Percentiles rank a stretch among this genome's conserved stretches.
phyloP scores from a whole-genome alignment of 352 stramenopile species.

The Phytophthora nicotianae region DNA sequence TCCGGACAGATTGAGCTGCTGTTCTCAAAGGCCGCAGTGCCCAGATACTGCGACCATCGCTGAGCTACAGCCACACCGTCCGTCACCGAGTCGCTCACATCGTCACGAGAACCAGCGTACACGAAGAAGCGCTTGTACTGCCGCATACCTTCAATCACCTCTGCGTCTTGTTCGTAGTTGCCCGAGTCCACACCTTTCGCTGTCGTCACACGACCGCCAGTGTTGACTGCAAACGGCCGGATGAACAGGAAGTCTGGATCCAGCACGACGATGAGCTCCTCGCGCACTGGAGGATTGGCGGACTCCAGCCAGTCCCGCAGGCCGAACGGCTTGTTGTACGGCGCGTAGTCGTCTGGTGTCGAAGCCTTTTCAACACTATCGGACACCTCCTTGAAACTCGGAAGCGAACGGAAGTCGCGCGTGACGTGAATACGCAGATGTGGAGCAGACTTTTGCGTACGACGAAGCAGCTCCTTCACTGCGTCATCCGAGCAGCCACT shows the following conservation, averaged over 20 bases:
- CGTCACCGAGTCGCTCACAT: slow-evolving; percentile 49
- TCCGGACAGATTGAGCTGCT: slow-evolving; percentile 57
- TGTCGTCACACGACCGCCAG: slow-evolving; percentile 55
- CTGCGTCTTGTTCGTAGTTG: slow-evolving; percentile 56
- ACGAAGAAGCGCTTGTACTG: slow-evolving; percentile 88
- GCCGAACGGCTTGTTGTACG: slow-evolving; percentile 78
- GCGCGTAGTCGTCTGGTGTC: slow-evolving; percentile 49
- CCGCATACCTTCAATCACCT: slow-evolving; percentile 75
- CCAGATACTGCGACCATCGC: slow-evolving; percentile 48
- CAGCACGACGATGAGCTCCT: slow-evolving; percentile 68
- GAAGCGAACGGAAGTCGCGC: slow-evolving; percentile 50
- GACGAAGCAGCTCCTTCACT: slow-evolving; percentile 46
- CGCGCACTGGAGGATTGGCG: slow-evolving; percentile 62
- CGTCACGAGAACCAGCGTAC: slow-evolving; percentile 58
- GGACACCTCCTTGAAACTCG: slow-evolving; percentile 31
- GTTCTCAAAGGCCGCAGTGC: slow-evolving; percentile 45
- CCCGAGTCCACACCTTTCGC: slow-evolving; percentile 59
- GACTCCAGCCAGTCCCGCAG: slow-evolving; percentile 72
- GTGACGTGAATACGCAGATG: slow-evolving; percentile 65
- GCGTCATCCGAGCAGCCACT: slow-evolving; percentile 59
- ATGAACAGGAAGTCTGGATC: slow-evolving; percentile 82
- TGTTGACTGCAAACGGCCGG: slow-evolving; percentile 64
- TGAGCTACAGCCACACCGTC: slow-evolving; percentile 62
- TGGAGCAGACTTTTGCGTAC: slow-evolving; percentile 38
- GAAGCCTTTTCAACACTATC: slow-evolving; percentile 28